A percentile compares a stretch with the other conserved stretches of the same genome.
Conservation (phyloP, 1,284 basidiomycete species). For the Laetiporus sulphureus region DNA sequence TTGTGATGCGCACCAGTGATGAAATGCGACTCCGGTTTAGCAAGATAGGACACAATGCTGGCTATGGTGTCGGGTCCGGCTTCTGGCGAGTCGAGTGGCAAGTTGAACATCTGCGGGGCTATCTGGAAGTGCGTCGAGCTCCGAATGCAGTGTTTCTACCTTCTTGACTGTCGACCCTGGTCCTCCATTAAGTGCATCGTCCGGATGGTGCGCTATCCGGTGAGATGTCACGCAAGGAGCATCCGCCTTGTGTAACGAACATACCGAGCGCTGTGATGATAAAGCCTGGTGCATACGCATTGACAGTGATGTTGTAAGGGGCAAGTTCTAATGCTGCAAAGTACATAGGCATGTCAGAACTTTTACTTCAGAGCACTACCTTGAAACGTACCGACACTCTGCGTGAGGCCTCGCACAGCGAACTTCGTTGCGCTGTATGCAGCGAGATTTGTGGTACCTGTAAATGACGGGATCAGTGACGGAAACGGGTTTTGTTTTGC, state of each 20-base stretch:
- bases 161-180: slow-evolving; percentile 7
- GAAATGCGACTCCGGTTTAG: slow-evolving; percentile 12
- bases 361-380: no score
- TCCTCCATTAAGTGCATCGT: slow-evolving; percentile 5
- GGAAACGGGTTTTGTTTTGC: no score
- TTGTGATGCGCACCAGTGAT: slow-evolving; percentile 9
- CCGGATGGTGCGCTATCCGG: slow-evolving; percentile 5
- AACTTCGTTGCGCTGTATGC: slow-evolving; percentile 21
- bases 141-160: no score
- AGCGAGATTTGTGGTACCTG: slow-evolving; percentile 5
- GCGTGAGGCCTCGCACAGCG: slow-evolving; percentile 24
- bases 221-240: no score
- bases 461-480: no score
- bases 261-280: slow-evolving; percentile 8
- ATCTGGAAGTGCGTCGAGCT: no score
- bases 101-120: slow-evolving; percentile 6
- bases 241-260: no score
- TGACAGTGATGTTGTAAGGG: slow-evolving; percentile 9
- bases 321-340: slow-evolving; percentile 5
- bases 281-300: slow-evolving; percentile 11
- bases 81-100: slow-evolving; percentile 2
- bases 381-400: slow-evolving; percentile 15
- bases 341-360: no score
- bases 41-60: slow-evolving; percentile 12
- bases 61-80: slow-evolving; percentile 7